Base-by-base conservation (phyloP, 371 early-diverging fungal genomes). In the Rhizopus sp. region DNA sequence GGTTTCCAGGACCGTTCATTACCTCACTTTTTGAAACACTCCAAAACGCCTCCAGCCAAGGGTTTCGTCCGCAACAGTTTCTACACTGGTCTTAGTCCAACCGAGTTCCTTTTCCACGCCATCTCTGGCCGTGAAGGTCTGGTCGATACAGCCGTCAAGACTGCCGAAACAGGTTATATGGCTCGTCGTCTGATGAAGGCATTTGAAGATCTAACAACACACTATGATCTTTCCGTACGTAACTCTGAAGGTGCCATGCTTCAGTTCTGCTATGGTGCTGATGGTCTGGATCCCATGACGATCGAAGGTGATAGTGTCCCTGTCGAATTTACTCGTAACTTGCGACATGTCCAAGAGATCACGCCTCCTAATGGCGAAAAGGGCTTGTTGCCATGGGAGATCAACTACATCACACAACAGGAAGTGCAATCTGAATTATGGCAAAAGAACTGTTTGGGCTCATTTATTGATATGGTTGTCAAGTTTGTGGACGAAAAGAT, bases 101-200 rank as follows among this genome's bases (percentile, higher is more conserved):
- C 94, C 1, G 99, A 99, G 71, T 99, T 99, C 72, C 85, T 99
- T 58, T 99, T 99, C 88, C 99, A 99, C 82, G 99, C 99, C 58
- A 94, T 97, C 16, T 94, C 97, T 55, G 99, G 99, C 70, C 93
- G 99, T 82, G 99, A 99, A 88, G 99, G 99, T 78, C 81, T 99
- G 60, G 98, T 99, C 53, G 99, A 99, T 80, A 99, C 99, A 5
- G 99, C 99, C 55, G 99, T 99, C 70, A 92, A 93, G 69, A 99
- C 99, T 34, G 99, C 99, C 32, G 99, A 99, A 80, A 99, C 99
- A 0, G 99, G 99, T 62, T 99, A 99, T 69, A 98, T 99, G 96
- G 97, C 97, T 77, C 85, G 99, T 58, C 93, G 99, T 74, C 78
- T 99, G 58, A 97, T 99, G 93, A 99, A 99, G 85, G 97, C 98